phyloP scores from a whole-genome alignment of 1,284 basidiomycete species.

The Malassezia yamatoensis region DNA sequence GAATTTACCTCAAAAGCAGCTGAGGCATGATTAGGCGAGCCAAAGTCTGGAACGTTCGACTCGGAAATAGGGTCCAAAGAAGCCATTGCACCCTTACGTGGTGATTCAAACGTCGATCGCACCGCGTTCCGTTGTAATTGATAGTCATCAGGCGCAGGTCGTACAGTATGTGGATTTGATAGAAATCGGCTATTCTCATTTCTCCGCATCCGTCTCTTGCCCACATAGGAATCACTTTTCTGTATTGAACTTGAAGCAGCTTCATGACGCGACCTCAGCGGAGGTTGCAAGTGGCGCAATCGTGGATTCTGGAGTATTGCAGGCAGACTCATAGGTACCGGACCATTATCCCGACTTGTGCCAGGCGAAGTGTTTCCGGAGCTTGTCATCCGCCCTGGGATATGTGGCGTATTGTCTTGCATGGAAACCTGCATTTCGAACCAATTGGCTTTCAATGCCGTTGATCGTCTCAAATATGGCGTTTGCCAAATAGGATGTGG shows the following conservation, averaged over 20 bases:
- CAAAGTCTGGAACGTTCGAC: constrained; percentile 1
- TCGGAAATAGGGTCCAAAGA: background rate
- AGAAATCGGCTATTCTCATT: constrained; percentile 22
- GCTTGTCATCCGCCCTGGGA: too few relatives aligned
- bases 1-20: constrained; percentile 17
- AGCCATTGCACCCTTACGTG: background rate
- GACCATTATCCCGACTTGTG: constrained; percentile 2
- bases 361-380: background rate
- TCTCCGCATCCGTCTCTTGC: constrained; percentile 13
- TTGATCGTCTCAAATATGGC: too few relatives aligned
- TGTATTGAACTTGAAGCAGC: background rate
- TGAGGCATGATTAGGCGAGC: constrained; percentile 7
- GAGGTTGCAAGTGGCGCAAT: constrained; percentile 1
- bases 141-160: constrained; percentile 28
- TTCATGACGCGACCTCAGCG: background rate
- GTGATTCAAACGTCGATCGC: constrained; percentile 22
- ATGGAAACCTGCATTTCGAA: too few relatives aligned
- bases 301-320: constrained; percentile 14
- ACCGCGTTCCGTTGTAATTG: constrained; percentile 25
- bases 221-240: background rate
- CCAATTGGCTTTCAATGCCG: too few relatives aligned
- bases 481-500: too few relatives aligned
- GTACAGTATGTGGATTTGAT: constrained; percentile 27
- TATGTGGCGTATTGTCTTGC: too few relatives aligned
- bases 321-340: constrained; percentile 15